These are phyloP conservation scores for Epichloe brachyelytri DNA, from an alignment of 2,329 filamentous ascomycete genomes.

Conservation along the genomic window DNA sequence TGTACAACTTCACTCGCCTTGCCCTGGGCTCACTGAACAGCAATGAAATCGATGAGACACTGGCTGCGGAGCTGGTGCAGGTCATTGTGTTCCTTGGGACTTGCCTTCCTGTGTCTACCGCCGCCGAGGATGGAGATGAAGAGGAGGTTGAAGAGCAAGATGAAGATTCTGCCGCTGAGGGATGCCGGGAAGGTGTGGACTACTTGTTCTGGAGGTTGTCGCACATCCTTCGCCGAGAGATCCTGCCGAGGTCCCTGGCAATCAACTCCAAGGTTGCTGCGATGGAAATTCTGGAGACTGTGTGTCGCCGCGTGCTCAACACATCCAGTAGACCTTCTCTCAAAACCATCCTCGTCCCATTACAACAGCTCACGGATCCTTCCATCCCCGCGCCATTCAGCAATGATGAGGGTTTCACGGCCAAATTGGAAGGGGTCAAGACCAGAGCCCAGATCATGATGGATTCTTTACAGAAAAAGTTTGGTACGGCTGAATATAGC, in stretches of 20 bases:
- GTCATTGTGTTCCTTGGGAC: slow-evolving; percentile 72
- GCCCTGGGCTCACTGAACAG: slow-evolving; percentile 44
- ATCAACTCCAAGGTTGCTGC: slow-evolving; percentile 64
- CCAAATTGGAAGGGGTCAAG: slow-evolving; percentile 57
- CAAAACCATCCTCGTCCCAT: slow-evolving; percentile 42
- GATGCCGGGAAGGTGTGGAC: slow-evolving; percentile 35
- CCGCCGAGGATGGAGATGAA: slow-evolving; percentile 27
- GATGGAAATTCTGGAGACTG: slow-evolving; percentile 59
- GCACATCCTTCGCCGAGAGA: slow-evolving; percentile 65
- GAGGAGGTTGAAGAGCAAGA: slow-evolving; percentile 30
- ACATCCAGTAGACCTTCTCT: slow-evolving; percentile 49
- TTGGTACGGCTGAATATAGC: slow-evolving; percentile 74
- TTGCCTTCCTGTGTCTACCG: slow-evolving; percentile 29
- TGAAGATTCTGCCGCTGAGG: slow-evolving; percentile 20
- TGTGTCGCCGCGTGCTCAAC: slow-evolving; percentile 48
- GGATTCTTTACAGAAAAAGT: slow-evolving; percentile 69
- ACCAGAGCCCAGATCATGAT: slow-evolving; percentile 64
- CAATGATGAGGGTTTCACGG: slow-evolving; percentile 55
- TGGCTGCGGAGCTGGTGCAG: slow-evolving; percentile 68
- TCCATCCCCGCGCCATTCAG: slow-evolving; percentile 60
- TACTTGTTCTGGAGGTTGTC: slow-evolving; percentile 72
- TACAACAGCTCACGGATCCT: slow-evolving; percentile 76
- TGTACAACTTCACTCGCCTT: slow-evolving; percentile 44
- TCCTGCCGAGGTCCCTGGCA: slow-evolving; percentile 46
- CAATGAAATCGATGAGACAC: slow-evolving; percentile 51